These are phyloP conservation scores for Sicyos baderoa DNA, from an alignment of 306 rosid species.

Conservation along the genomic window DNA sequence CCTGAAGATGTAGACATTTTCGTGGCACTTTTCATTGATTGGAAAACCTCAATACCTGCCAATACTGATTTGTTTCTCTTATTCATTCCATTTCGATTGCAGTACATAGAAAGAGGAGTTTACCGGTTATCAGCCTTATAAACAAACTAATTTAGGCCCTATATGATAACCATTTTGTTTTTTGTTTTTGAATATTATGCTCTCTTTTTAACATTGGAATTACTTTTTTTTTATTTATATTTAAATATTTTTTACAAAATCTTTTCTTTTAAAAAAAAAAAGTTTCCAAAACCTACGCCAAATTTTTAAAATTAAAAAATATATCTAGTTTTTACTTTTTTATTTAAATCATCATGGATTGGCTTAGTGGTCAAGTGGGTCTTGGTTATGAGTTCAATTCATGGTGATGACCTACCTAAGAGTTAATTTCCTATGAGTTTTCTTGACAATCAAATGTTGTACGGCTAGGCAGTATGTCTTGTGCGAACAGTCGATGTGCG, in stretches of 20 bases:
- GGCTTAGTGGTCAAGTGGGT: too few relatives aligned
- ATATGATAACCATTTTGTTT: neutral
- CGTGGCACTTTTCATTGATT: neutral
- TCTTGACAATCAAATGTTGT: too few relatives aligned
- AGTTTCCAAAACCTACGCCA: neutral
- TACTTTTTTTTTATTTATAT: neutral
- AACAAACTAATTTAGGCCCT: neutral
- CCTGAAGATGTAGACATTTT: neutral
- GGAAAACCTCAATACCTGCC: neutral
- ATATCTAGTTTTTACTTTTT: neutral
- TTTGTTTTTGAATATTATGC: neutral
- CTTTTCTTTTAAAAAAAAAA: neutral
- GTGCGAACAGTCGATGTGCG: too few relatives aligned
- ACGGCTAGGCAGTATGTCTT: too few relatives aligned
- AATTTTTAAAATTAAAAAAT: neutral
- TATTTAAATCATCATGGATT: too few relatives aligned
- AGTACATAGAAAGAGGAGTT: neutral
- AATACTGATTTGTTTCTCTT: neutral
- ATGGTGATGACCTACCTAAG: too few relatives aligned
- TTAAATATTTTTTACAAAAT: neutral
- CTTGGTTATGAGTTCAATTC: too few relatives aligned
- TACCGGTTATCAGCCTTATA: neutral
- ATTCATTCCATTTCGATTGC: neutral
- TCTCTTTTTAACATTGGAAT: neutral
- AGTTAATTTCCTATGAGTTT: too few relatives aligned